Conservation (phyloP, 129 eudicot genomes). For the Chrysanthemum makinoi region DNA sequence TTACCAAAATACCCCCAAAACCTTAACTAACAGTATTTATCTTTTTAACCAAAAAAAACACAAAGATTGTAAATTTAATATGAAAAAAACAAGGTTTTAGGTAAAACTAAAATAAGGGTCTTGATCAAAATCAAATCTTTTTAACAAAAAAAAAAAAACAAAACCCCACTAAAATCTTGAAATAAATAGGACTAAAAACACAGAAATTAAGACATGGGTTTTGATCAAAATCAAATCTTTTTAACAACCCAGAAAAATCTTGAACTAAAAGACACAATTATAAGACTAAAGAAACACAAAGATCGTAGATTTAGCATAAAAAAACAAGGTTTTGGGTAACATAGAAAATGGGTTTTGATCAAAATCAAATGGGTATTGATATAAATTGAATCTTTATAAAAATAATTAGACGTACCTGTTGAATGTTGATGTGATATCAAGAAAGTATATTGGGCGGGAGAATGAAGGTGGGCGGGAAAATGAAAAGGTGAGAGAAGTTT, state of each 20-base stretch:
- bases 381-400: too few relatives aligned
- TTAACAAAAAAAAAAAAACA: neutral
- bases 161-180: too few relatives aligned
- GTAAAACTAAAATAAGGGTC: conserved; percentile 11
- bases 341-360: conserved; percentile 11
- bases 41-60: neutral
- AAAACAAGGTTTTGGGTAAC: neutral
- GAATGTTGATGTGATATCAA: conserved; percentile 1
- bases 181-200: too few relatives aligned
- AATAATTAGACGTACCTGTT: neutral
- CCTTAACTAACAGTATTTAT: neutral
- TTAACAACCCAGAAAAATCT: neutral
- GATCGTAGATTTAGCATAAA: neutral
- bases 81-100: neutral
- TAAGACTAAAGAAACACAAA: neutral
- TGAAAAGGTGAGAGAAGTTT: conserved; percentile 5
- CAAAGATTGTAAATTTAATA: neutral
- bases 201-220: neutral
- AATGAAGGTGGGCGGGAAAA: conserved; percentile 31
- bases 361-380: neutral
- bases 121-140: neutral
- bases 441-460: conserved; percentile 22
- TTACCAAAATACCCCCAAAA: neutral
- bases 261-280: too few relatives aligned
- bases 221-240: neutral